phyloP scores from a whole-genome alignment of 805 yeast genomes.

The Metschnikowia amazonensis region DNA sequence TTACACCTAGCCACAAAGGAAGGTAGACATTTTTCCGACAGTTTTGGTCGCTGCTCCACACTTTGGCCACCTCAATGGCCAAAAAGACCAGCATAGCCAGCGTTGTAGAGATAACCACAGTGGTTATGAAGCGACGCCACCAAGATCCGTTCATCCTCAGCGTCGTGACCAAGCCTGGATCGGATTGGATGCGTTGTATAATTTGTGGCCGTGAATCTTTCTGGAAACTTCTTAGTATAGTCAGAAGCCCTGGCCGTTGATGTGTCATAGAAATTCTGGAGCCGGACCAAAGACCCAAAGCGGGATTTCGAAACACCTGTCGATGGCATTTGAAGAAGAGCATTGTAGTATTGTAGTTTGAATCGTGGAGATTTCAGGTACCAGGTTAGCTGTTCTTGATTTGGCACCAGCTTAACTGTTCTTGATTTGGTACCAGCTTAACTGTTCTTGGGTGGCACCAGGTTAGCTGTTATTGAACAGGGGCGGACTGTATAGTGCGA shows the following conservation, averaged over 20 bases:
- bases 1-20: slow-evolving; percentile 27
- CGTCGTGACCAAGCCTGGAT: slow-evolving; percentile 8
- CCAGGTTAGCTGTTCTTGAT: not conserved
- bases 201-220: not conserved
- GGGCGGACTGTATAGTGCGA: not conserved
- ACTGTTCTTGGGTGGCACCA: not conserved
- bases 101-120: slow-evolving; percentile 22
- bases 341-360: not conserved
- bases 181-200: slow-evolving; percentile 11
- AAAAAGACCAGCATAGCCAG: slow-evolving; percentile 25
- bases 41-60: slow-evolving; percentile 10
- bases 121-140: slow-evolving; percentile 20
- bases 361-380: not conserved
- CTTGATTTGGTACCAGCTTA: not conserved
- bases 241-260: not conserved
- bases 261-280: not conserved
- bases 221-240: not conserved
- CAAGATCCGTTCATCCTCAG: slow-evolving; percentile 14
- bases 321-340: not conserved
- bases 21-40: slow-evolving; percentile 16
- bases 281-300: not conserved
- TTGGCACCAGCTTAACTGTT: not conserved
- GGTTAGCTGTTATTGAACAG: not conserved
- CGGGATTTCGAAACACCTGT: not conserved
- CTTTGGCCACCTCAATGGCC: slow-evolving; percentile 16